Base-by-base conservation (phyloP, 2,329 filamentous ascomycete genomes). In the Immersiporthe knoxdaviesiana region DNA sequence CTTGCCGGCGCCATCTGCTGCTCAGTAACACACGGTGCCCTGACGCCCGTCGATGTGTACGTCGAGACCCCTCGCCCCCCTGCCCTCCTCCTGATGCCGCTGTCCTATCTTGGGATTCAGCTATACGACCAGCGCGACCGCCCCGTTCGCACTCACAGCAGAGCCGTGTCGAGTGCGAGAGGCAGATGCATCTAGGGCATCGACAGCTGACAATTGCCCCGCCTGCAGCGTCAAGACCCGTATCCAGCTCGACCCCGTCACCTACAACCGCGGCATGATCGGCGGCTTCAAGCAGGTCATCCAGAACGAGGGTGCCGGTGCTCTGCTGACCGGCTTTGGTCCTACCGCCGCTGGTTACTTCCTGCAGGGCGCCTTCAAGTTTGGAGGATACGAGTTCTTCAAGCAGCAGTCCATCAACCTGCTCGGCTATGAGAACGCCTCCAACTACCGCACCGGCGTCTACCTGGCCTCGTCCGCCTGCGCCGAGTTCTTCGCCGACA, bases 31-130 rank as follows among this genome's bases (percentile, higher is more conserved):
- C 96, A 99, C 89, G 96, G 95, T 83, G 92, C 88, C 79, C 90
- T 98, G 78, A 99, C 96, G 76, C 96, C 96, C 80, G 94, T 99
- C 83, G 96, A 99, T 92, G 96, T 99, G 95, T 98, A 96, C 84
- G 95, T 92, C 65, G 30, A 37, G 35, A 35, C n/a, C 60, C 37
- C 63, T 16, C 44, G 27, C 58, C 21, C 60, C 11, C 47, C 39
- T 24, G 21, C 14, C 5, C 18, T 54, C 32, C 16, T 44, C 16
- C 16, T 56, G 24, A 14, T 30, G 11, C 30, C 32, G 27, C 50
- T 4, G 44, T 6, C 12, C 30, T 21, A 14, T 54, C 24, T 60
- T 24, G 47, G 41, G 54, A 52, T 65, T 65, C 54, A 64, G 68
- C 68, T 67, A 64, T 65, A 52, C 65, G 52, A 35, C 60, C 60